Evolutionary conservation across 768 basidiomycete genomes (phyloP).

Genomic region (Holtermannia corniformis): DNA sequence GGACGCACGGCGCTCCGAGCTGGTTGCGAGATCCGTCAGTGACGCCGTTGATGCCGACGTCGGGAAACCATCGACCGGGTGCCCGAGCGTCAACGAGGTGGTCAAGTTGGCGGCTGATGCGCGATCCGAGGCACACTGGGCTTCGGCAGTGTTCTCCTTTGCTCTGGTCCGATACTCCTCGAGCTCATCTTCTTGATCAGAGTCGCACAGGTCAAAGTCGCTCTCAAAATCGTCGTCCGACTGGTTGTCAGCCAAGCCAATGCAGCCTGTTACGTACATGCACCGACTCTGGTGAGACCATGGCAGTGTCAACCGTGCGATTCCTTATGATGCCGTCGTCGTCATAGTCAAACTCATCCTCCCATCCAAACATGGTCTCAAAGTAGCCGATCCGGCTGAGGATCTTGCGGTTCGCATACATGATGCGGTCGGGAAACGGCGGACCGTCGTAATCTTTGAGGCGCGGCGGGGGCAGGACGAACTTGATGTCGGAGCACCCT

Average conservation of each 20-base stretch:
- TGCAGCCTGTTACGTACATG: no score
- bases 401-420: conserved; percentile 62
- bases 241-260: no score
- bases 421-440: conserved; percentile 37
- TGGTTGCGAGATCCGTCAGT: background rate
- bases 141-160: no score
- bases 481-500: conserved; percentile 75
- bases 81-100: background rate
- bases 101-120: background rate
- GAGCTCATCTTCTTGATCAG: conserved; percentile 36
- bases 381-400: conserved; percentile 70
- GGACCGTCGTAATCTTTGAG: conserved; percentile 22
- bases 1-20: no score
- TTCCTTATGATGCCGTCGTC: conserved; percentile 5
- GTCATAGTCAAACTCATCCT: conserved; percentile 27
- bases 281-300: no score
- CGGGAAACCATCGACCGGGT: background rate
- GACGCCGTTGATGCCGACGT: background rate
- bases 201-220: conserved; percentile 30
- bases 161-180: no score
- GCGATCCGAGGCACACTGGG: no score
- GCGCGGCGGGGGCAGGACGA: conserved; percentile 54
- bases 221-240: conserved; percentile 22
- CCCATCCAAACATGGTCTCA: conserved; percentile 47
- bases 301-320: no score